Evolutionary conservation across 108 stramenopile species (phyloP), one percentile per base, ranked within the genome.

Genomic region (Pseudonitzschia multiseries): DNA sequence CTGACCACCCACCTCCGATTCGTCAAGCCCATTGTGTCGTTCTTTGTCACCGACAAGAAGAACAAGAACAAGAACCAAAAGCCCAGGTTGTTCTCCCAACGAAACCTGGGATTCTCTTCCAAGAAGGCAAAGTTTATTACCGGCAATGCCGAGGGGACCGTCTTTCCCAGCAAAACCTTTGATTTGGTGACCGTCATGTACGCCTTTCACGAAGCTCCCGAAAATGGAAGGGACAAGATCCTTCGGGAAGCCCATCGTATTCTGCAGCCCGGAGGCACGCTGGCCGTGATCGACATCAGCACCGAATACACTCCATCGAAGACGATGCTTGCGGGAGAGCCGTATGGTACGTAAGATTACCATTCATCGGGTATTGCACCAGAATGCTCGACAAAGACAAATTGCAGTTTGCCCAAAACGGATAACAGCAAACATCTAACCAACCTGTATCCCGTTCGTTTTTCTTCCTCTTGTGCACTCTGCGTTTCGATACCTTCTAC

Each of bases 321-420:
- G 31, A 44, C 73, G 62, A 94, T 94, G 93, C 76, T 94, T 43
- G 81, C 87, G 5, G 93, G 93, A 48, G 93, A 94, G 74, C 93
- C 93, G 8, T 94, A 90, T 63, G 88, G 76, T 73, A 72, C 42
- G 71, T 72, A 26, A 4, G 5, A n/a, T 24, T 54, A 54, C 12
- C n/a, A 36, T 36, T 36, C 4, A 6, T 36, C n/a, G n/a, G n/a
- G n/a, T n/a, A n/a, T n/a, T n/a, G n/a, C n/a, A n/a, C n/a, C n/a
- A n/a, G n/a, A n/a, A n/a, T n/a, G n/a, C n/a, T n/a, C n/a, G n/a
- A n/a, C n/a, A n/a, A n/a, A n/a, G n/a, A n/a, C n/a, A n/a, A n/a
- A n/a, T n/a, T n/a, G n/a, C n/a, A n/a, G n/a, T n/a, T n/a, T n/a
- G n/a, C n/a, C n/a, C n/a, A n/a, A n/a, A n/a, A n/a, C n/a, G n/a